Percentiles rank a stretch among this genome's conserved stretches.
phyloP scores from a whole-genome alignment of 805 yeast species.

The Saturnispora gosingensis region DNA sequence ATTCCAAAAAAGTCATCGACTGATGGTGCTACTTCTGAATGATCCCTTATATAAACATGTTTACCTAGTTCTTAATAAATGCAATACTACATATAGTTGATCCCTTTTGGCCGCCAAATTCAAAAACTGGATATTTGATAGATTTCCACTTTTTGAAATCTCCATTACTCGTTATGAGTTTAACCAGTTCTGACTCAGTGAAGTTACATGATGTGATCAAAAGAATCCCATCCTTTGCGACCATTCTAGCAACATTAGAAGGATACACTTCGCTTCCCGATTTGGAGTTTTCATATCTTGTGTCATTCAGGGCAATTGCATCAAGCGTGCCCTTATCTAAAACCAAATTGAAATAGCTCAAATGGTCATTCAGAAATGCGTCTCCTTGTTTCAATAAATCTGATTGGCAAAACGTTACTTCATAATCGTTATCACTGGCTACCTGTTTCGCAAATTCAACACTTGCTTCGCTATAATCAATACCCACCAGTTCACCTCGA shows the following conservation, averaged over 20 bases:
- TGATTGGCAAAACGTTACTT: slow-evolving; percentile 47
- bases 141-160: slow-evolving; percentile 52
- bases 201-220: slow-evolving; percentile 90
- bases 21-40: not conserved
- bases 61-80: slow-evolving; percentile 36
- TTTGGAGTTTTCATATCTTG: slow-evolving; percentile 36
- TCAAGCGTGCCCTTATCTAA: slow-evolving; percentile 95
- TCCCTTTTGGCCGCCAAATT: slow-evolving; percentile 86
- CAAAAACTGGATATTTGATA: slow-evolving; percentile 70
- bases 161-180: slow-evolving; percentile 35
- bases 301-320: slow-evolving; percentile 83
- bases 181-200: slow-evolving; percentile 66
- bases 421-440: slow-evolving; percentile 31
- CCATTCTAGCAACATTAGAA: slow-evolving; percentile 42
- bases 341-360: slow-evolving; percentile 54
- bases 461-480: slow-evolving; percentile 83
- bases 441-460: slow-evolving; percentile 63
- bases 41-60: not conserved
- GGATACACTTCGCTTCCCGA: slow-evolving; percentile 56
- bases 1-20: slow-evolving; percentile 16
- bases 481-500: slow-evolving; percentile 49
- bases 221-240: slow-evolving; percentile 51
- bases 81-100: slow-evolving; percentile 83
- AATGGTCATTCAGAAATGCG: slow-evolving; percentile 22
- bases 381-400: slow-evolving; percentile 50